Evolutionary conservation across 1,284 basidiomycete species (phyloP).

Genomic region (Apiotrichum akiyoshidainum): DNA sequence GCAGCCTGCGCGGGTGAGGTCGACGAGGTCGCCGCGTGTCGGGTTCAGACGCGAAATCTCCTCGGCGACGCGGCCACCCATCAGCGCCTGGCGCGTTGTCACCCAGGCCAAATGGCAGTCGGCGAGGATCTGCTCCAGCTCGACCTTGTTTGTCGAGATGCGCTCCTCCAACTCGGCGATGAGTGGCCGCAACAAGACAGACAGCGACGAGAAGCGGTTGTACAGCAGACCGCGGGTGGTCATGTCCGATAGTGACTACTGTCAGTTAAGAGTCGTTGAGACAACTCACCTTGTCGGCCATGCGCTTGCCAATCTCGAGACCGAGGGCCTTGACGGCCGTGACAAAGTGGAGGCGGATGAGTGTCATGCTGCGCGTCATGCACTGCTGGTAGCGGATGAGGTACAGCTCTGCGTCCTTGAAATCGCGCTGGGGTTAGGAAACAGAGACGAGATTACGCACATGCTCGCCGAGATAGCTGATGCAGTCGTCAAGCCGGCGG

Average conservation of each 20-base stretch:
- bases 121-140: slow-evolving; percentile 67
- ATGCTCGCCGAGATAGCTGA: slow-evolving; percentile 78
- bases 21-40: slow-evolving; percentile 71
- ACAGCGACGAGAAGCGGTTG: slow-evolving; percentile 73
- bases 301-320: slow-evolving; percentile 66
- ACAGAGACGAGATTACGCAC: slow-evolving; percentile 55
- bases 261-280: not conserved
- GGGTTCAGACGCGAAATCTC: slow-evolving; percentile 81
- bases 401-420: slow-evolving; percentile 84
- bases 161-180: slow-evolving; percentile 79
- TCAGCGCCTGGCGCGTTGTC: slow-evolving; percentile 63
- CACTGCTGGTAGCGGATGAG: slow-evolving; percentile 91
- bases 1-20: slow-evolving; percentile 81
- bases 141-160: slow-evolving; percentile 62
- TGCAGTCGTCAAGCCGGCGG: slow-evolving; percentile 83
- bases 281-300: slow-evolving; percentile 64
- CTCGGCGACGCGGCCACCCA: slow-evolving; percentile 66
- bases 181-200: slow-evolving; percentile 68
- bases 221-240: slow-evolving; percentile 81
- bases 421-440: slow-evolving; percentile 64
- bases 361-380: slow-evolving; percentile 89
- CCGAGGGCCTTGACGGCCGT: slow-evolving; percentile 71
- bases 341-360: slow-evolving; percentile 91
- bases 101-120: slow-evolving; percentile 86
- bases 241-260: slow-evolving; percentile 71